Evolutionary conservation across 2,329 filamentous ascomycete species (phyloP), one percentile per base, ranked within the genome.

Genomic region (Hypoxylon sp.): DNA sequence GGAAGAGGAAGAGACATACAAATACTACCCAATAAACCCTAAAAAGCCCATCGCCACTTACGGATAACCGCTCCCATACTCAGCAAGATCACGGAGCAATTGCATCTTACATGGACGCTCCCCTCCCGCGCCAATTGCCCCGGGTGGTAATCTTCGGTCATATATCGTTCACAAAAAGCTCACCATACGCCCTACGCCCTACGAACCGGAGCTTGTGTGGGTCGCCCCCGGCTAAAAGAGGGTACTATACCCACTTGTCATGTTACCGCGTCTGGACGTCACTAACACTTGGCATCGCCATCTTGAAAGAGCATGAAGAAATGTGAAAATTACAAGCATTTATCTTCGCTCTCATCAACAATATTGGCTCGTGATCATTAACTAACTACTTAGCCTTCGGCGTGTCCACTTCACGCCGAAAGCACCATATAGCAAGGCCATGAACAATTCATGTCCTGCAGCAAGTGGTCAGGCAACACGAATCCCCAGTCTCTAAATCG

Each of bases 181-280:
- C 10, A 28, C 26, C 20, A 4, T 7, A n/a, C 32, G 26, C 32
- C 37, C 22, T 24, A 56, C 37, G n/a, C n/a, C n/a, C n/a, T n/a
- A n/a, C n/a, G n/a, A n/a, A 63, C 41, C 59, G 52, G 61, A 67
- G 64, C 64, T 67, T 54, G 51, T 67, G 61, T 67, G 64, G 64
- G 58, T n/a, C n/a, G 53, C 61, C 32, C 19, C 43, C 52, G 47
- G 57, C 55, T 57, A 58, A 61, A 58, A 49, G 37, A 41, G 19
- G 44, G 17, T 24, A 44, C 59, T 41, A 19, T 56, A 41, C 47
- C 47, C 51, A 50, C 20, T 26, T 28, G 56, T 56, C n/a, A 20
- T 32, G 43, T 59, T 55, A 57, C 60, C 53, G 8, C 51, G 43
- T 48, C 30, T 61, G 34, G 37, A 67, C 64, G 64, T 67, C 64